A percentile compares a stretch with the other conserved stretches of the same genome.
Evolutionary conservation across 2,329 filamentous ascomycete species (phyloP).

Genomic region (Helminthosporium solani): DNA sequence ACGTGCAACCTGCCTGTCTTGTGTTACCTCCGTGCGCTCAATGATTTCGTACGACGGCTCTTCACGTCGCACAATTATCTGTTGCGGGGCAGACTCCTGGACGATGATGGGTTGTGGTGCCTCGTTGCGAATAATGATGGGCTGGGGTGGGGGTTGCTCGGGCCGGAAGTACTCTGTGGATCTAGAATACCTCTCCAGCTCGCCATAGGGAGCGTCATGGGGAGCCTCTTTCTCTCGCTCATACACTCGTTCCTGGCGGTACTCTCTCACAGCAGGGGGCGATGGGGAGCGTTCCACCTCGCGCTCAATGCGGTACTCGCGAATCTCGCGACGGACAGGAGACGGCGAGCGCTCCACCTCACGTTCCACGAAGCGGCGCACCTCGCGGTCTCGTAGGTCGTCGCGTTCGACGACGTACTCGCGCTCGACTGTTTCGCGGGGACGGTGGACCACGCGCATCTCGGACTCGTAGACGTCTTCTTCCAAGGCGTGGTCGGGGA

Average conservation of each 20-base stretch:
- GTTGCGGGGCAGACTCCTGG: constrained; percentile 52
- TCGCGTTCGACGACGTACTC: constrained; percentile 45
- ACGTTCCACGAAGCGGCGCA: constrained; percentile 37
- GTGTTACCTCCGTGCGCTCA: constrained; percentile 56
- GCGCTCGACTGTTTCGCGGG: constrained; percentile 34
- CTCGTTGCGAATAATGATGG: constrained; percentile 54
- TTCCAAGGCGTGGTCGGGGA: constrained; percentile 49
- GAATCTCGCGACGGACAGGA: constrained; percentile 49
- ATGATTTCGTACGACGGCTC: constrained; percentile 62
- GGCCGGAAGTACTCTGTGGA: constrained; percentile 55
- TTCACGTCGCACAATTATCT: constrained; percentile 51
- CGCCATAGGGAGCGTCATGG: constrained; percentile 36
- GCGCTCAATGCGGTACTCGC: constrained; percentile 55
- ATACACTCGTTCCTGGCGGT: constrained; percentile 34
- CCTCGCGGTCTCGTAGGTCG: constrained; percentile 29
- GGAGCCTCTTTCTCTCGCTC: constrained; percentile 38
- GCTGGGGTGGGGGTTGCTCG: constrained; percentile 37
- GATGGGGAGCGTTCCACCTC: constrained; percentile 51
- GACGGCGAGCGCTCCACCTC: constrained; percentile 40
- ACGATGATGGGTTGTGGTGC: constrained; percentile 57
- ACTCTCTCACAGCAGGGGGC: constrained; percentile 39
- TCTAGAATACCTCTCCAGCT: constrained; percentile 54
- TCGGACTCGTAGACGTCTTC: constrained; percentile 49
- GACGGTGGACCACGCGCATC: constrained; percentile 50
- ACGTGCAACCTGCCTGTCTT: constrained; percentile 50